Conservation (phyloP, 306 rosid genomes). For the Dalbergia oliveri region DNA sequence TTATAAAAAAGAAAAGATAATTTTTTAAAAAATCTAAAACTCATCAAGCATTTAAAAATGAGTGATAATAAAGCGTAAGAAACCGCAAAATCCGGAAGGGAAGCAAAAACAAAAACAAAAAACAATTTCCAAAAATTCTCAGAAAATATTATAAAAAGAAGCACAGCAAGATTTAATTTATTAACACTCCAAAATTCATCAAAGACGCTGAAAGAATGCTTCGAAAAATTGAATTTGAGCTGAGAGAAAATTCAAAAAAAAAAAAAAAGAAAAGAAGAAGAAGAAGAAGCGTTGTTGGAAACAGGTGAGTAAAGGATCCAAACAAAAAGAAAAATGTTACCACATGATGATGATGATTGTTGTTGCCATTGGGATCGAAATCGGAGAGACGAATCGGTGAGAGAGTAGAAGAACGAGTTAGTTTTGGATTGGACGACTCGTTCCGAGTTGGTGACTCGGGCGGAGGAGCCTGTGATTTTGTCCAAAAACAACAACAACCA, state of each 20-base stretch:
- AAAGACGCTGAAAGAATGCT: background rate
- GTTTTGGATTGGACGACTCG: background rate
- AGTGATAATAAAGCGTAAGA: too few species aligned
- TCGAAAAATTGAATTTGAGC: background rate
- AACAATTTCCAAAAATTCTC: background rate
- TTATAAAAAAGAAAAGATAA: too few species aligned
- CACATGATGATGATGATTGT: background rate
- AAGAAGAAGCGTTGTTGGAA: too few species aligned
- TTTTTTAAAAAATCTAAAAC: background rate
- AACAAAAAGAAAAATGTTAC: background rate
- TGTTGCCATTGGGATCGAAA: slow-evolving; percentile 1
- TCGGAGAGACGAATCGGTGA: background rate
- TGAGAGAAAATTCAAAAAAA: background rate
- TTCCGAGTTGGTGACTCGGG: slow-evolving; percentile 1
- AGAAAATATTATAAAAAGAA: background rate
- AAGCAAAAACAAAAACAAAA: too few species aligned
- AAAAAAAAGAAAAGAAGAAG: background rate
- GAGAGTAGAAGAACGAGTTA: background rate
- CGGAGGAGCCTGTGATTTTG: background rate
- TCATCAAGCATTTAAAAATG: background rate
- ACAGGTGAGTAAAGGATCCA: background rate
- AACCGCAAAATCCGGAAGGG: too few species aligned
- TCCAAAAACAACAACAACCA: background rate
- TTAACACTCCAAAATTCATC: background rate
- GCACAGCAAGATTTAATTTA: background rate